phyloP scores from a whole-genome alignment of 148 eudicot genomes.

The Rhododendron vialii region DNA sequence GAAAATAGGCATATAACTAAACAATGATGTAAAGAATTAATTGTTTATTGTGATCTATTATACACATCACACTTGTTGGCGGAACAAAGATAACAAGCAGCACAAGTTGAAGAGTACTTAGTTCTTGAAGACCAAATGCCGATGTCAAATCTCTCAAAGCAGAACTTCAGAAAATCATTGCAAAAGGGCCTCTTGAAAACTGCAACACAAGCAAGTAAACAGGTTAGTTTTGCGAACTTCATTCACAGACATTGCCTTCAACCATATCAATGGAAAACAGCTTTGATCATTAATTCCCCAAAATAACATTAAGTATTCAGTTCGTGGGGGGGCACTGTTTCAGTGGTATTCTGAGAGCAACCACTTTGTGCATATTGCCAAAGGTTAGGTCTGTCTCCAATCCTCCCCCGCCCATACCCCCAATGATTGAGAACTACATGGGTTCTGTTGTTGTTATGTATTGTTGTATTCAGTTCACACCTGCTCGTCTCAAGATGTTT shows the following conservation, averaged over 20 bases:
- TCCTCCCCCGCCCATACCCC: too few relatives aligned
- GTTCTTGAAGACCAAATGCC: constrained; percentile 95
- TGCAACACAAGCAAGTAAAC: constrained; percentile 26
- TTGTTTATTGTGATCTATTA: neutral
- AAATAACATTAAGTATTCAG: constrained; percentile 7
- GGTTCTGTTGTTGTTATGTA: too few relatives aligned
- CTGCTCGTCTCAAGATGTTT: constrained; percentile 62
- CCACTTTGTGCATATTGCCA: too few relatives aligned
- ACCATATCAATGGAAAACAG: neutral
- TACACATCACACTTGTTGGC: neutral
- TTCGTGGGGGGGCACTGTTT: neutral
- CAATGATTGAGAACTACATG: too few relatives aligned
- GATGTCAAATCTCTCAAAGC: constrained; percentile 80
- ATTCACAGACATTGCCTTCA: neutral
- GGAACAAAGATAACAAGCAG: neutral
- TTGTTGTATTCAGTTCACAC: constrained; percentile 28
- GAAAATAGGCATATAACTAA: neutral
- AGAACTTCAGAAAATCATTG: constrained; percentile 73
- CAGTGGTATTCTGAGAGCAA: too few relatives aligned
- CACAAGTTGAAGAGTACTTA: constrained; percentile 37
- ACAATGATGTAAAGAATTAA: neutral
- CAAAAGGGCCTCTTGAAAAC: constrained; percentile 84
- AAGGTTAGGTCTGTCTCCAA: too few relatives aligned
- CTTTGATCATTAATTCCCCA: neutral
- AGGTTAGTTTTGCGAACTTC: constrained; percentile 7